Base-by-base conservation (phyloP, 352 stramenopile species). In the Globisporangium nagaii region DNA sequence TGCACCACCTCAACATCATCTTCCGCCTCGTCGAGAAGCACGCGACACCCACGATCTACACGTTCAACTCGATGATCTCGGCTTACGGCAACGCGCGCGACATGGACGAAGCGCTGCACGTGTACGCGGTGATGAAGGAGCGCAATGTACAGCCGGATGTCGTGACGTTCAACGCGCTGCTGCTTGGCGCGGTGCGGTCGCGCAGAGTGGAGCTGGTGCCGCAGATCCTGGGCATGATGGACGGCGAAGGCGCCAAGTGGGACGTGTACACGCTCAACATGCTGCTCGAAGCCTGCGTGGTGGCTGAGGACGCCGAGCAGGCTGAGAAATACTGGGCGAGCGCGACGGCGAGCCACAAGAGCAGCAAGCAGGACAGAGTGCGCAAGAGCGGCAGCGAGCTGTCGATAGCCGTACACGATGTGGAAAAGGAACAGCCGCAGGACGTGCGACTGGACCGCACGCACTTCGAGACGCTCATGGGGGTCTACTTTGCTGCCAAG, bases 61-160 rank as follows among this genome's bases (percentile, higher is more conserved):
- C 76, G 13, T 91, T 75, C 68, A 93, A 93, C 58, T 83, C 77
- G 45, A 85, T 93, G 70, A 90, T 95, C 58, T 84, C 79, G 8
- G 80, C 84, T n/a, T 90, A 75, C 58, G 80, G 75, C 35, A 90
- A 91, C 54, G 59, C 72, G 44, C 52, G 66, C 41, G 69, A 75
- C 28, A 71, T 89, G 63, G 75, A 90, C 25, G 68, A 86, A 35
- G 81, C 79, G 51, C 56, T 93, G 31, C 48, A 66, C 10, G 58
- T 88, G 3, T 92, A 79, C 32, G 54, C 77, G 20, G 57, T 50
- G 8, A 78, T 93, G 62, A 60, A 63, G 25, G 42, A 44, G 4
- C 56, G 55, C 27, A 62, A 15, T 9, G 40, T 87, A 35, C 39
- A 45, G 32, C 82, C 82, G 0, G 76, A 90, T 32, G 44, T 75